Percentiles rank a stretch among this genome's conserved stretches.
Evolutionary conservation across 2,329 filamentous ascomycete species (phyloP).

Genomic region (Cordyceps militaris): DNA sequence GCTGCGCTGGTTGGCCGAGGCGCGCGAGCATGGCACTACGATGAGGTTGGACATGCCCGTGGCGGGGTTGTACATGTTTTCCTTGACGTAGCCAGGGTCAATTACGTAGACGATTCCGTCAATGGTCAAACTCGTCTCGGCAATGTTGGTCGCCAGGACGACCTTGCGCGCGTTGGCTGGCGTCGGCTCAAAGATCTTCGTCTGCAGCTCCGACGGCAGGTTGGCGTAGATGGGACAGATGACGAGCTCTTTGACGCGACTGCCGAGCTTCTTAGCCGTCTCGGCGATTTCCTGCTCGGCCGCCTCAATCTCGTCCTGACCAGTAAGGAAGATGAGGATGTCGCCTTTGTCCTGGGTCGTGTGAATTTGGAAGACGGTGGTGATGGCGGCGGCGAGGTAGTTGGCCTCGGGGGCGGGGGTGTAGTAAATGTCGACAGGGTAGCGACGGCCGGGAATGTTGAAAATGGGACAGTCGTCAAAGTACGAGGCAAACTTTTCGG

Average conservation of each 20-base stretch:
- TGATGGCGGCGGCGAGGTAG: constrained; percentile 84
- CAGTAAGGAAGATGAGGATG: constrained; percentile 89
- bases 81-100: constrained; percentile 90
- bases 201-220: constrained; percentile 80
- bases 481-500: constrained; percentile 83
- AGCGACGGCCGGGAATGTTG: constrained; percentile 83
- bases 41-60: constrained; percentile 91
- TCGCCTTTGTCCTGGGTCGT: constrained; percentile 78
- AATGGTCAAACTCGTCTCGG: constrained; percentile 91
- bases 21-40: constrained; percentile 83
- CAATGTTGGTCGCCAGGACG: constrained; percentile 92
- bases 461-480: constrained; percentile 93
- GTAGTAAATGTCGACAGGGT: constrained; percentile 87
- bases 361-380: constrained; percentile 92
- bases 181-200: constrained; percentile 91
- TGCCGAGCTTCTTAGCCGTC: constrained; percentile 79
- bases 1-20: constrained; percentile 86
- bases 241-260: constrained; percentile 76
- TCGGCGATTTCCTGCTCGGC: constrained; percentile 79
- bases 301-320: constrained; percentile 91
- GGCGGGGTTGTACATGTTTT: constrained; percentile 85
- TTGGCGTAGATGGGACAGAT: constrained; percentile 94
- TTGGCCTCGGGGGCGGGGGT: constrained; percentile 88
- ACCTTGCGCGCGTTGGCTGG: constrained; percentile 82
- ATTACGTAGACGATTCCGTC: constrained; percentile 96